Evolutionary conservation across 2,329 filamentous ascomycete genomes (phyloP), one percentile per base, ranked within the genome.

Genomic region (Exophiala xenobiotica): DNA sequence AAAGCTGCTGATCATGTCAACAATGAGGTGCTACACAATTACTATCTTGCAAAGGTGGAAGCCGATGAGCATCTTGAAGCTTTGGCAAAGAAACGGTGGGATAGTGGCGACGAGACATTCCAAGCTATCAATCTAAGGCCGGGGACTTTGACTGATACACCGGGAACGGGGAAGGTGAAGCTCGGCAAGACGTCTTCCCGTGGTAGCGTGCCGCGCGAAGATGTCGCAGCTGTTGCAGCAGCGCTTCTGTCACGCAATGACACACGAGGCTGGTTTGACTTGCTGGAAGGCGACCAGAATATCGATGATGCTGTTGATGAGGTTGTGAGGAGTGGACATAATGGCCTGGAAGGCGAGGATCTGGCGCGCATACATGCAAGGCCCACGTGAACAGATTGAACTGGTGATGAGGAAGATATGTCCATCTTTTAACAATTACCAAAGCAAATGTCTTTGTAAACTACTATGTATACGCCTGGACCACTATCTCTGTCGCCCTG

Each of bases 21-120:
- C 58, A 68, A 66, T n/a, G 70, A 76, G 22, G 63, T 74, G 0
- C 65, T 81, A 14, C 74, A 77, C 1, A 68, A 73, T 8, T 81
- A 81, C 60, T 75, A 70, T 57, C 69, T 74, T 35, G 78, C 78
- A 14, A 81, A 81, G 59, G 69, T 78, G 22, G 78, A 77, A 18
- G 78, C 78, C 1, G 78, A 81, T 55, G 77, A 81, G 64, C 77
- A 77, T 44, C 66, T 81, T 59, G 75, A 75, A 7, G 73, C 76
- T 3, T 61, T 75, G 27, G 67, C 70, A 6, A 65, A 65, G 49
- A 65, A 63, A 57, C 64, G 69, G 18, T 16, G 37, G 24, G 55
- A 58, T 35, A 33, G 38, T 16, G 53, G 62, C 61, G 14, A 68
- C 61, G 38, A 63, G 61, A 46, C 18, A 7, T 78, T 80, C 56